Conservation (phyloP, 257 asterid genomes). For the Gentiana macrophylla region DNA sequence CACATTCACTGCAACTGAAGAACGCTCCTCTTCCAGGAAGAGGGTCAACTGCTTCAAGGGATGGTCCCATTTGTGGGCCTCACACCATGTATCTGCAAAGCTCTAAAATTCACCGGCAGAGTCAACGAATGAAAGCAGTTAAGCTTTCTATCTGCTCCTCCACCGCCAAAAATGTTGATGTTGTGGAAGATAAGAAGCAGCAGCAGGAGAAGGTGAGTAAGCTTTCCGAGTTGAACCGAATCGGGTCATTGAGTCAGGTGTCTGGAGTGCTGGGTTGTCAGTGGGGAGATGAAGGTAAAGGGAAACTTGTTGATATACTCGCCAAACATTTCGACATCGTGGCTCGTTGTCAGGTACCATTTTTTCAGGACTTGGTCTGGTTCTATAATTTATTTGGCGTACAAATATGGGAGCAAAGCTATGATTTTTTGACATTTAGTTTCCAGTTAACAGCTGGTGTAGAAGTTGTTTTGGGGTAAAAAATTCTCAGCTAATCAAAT, state of each 20-base stretch:
- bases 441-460: too few relatives aligned
- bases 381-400: too few relatives aligned
- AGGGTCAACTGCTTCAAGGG: constrained; percentile 3
- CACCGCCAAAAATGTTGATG: constrained; percentile 8
- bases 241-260: constrained; percentile 77
- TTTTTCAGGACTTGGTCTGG: too few relatives aligned
- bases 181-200: constrained; percentile 16
- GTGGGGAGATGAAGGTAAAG: constrained; percentile 99
- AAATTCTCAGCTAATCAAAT: too few relatives aligned
- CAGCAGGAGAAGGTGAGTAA: constrained; percentile 16
- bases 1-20: constrained; percentile 11
- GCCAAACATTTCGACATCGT: constrained; percentile 88
- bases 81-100: constrained; percentile 6
- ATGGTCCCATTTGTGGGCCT: constrained; percentile 14
- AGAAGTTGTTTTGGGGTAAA: too few relatives aligned
- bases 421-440: too few relatives aligned
- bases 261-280: constrained; percentile 93
- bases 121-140: constrained; percentile 4
- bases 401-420: too few relatives aligned
- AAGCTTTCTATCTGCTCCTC: constrained; percentile 8
- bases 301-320: constrained; percentile 84
- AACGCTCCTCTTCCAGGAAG: constrained; percentile 5
- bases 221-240: constrained; percentile 29
- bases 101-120: constrained; percentile 1
- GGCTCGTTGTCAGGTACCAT: constrained; percentile 87